Percentiles rank a stretch among this genome's conserved stretches.
Evolutionary conservation across 306 rosid genomes (phyloP).

Genomic region (Pyrus communis): DNA sequence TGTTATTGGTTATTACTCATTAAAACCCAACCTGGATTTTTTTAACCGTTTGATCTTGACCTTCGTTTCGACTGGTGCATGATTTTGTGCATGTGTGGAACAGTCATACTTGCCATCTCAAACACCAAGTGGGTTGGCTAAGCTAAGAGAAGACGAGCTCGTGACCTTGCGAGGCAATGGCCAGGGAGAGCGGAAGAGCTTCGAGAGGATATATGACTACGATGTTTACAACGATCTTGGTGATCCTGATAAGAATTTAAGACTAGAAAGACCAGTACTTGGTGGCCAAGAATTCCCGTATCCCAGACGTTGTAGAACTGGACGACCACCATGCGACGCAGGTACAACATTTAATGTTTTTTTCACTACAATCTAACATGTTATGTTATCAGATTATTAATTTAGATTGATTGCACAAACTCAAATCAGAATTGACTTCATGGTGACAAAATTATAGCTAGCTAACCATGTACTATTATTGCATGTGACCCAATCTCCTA

Average conservation of each 20-base stretch:
- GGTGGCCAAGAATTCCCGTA: constrained; percentile 27
- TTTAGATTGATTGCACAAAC: background rate
- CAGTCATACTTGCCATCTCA: constrained; percentile 42
- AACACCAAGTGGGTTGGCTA: constrained; percentile 34
- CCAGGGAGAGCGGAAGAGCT: constrained; percentile 23
- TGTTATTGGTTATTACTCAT: too few species aligned
- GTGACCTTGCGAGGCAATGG: constrained; percentile 36
- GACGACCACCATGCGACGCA: constrained; percentile 12
- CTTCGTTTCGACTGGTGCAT: background rate
- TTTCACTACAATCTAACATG: background rate
- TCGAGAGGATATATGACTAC: constrained; percentile 43
- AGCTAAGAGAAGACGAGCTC: constrained; percentile 37
- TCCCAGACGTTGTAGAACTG: constrained; percentile 36
- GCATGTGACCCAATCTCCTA: too few species aligned
- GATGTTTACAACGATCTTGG: constrained; percentile 51
- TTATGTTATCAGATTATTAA: background rate
- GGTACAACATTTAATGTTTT: background rate
- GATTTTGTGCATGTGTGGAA: background rate
- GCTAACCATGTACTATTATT: too few species aligned
- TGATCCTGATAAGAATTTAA: constrained; percentile 15
- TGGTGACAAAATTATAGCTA: too few species aligned
- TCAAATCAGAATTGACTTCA: background rate
- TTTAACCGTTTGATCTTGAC: background rate
- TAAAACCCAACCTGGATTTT: too few species aligned
- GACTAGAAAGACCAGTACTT: constrained; percentile 24